Evolutionary conservation across 2,329 filamentous ascomycete species (phyloP).

Genomic region (Arthroderma sp.): DNA sequence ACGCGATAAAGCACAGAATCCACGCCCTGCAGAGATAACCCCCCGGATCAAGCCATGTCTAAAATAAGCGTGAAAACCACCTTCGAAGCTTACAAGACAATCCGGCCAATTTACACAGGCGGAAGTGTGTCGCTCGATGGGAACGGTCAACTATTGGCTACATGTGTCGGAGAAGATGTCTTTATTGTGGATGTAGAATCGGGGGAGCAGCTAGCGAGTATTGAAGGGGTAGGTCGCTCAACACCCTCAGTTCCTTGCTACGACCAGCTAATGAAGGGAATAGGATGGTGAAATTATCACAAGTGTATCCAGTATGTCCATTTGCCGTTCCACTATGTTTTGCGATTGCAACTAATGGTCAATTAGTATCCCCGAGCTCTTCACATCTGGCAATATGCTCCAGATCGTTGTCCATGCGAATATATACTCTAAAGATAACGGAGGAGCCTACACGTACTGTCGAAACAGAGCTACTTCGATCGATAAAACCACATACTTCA

Average conservation of each 20-base stretch:
- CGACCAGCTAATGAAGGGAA: constrained; percentile 13
- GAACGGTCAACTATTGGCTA: constrained; percentile 69
- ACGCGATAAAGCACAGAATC: neutral
- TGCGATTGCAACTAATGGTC: constrained; percentile 6
- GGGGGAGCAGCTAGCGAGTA: constrained; percentile 65
- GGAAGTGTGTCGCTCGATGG: constrained; percentile 74
- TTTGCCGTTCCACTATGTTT: constrained; percentile 1
- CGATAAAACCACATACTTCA: constrained; percentile 77
- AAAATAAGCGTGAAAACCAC: constrained; percentile 61
- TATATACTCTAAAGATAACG: constrained; percentile 58
- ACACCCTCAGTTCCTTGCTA: neutral
- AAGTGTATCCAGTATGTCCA: constrained; percentile 29
- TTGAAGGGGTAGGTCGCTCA: constrained; percentile 61
- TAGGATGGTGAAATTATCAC: constrained; percentile 51
- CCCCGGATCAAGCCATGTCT: constrained; percentile 24
- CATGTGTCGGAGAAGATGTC: constrained; percentile 83
- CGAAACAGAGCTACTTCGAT: constrained; percentile 57
- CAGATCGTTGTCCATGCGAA: constrained; percentile 87
- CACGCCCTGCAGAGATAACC: no score
- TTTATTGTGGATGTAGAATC: constrained; percentile 74
- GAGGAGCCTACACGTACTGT: constrained; percentile 43
- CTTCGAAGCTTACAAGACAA: constrained; percentile 68
- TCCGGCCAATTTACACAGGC: constrained; percentile 88
- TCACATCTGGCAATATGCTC: constrained; percentile 86
- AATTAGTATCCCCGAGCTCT: constrained; percentile 66